Conservation (phyloP, 2,329 filamentous ascomycete species). For the Fusarium staphyleae region DNA sequence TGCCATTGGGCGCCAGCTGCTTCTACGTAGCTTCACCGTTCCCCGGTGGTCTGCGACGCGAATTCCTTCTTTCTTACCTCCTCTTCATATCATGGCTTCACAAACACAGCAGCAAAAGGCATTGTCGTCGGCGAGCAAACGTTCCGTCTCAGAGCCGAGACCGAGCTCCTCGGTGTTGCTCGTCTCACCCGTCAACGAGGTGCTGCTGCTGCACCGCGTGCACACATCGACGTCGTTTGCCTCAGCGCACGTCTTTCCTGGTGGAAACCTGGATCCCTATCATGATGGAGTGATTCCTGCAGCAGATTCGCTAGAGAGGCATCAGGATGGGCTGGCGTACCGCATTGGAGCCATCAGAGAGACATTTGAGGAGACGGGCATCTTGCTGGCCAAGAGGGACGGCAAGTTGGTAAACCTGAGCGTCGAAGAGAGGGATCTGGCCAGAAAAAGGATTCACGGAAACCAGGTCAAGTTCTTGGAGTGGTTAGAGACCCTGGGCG, state of each 20-base stretch:
- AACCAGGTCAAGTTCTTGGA: slow-evolving; percentile 70
- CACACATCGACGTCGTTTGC: slow-evolving; percentile 83
- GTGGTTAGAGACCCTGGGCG: slow-evolving; percentile 66
- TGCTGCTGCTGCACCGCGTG: slow-evolving; percentile 87
- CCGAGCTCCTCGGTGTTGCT: slow-evolving; percentile 82
- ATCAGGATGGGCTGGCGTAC: slow-evolving; percentile 76
- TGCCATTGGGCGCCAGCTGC: slow-evolving; percentile 20
- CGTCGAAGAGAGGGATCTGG: slow-evolving; percentile 66
- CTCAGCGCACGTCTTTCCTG: slow-evolving; percentile 94
- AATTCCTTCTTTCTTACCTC: background rate
- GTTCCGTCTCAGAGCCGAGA: slow-evolving; percentile 53
- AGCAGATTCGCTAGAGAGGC: slow-evolving; percentile 60
- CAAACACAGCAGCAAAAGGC: slow-evolving; percentile 16
- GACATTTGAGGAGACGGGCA: slow-evolving; percentile 94
- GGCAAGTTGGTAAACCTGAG: slow-evolving; percentile 67
- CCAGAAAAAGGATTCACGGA: slow-evolving; percentile 72
- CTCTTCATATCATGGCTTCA: slow-evolving; percentile 21
- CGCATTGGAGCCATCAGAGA: slow-evolving; percentile 86
- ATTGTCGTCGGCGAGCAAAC: slow-evolving; percentile 36
- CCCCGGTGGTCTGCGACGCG: background rate
- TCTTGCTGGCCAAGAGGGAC: slow-evolving; percentile 71
- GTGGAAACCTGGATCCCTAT: slow-evolving; percentile 78
- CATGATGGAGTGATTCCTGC: slow-evolving; percentile 72
- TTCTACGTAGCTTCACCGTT: slow-evolving; percentile 8
- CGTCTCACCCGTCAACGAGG: slow-evolving; percentile 84